Evolutionary conservation across 805 yeast genomes (phyloP).

Genomic region (Yamadazyma scolyti): DNA sequence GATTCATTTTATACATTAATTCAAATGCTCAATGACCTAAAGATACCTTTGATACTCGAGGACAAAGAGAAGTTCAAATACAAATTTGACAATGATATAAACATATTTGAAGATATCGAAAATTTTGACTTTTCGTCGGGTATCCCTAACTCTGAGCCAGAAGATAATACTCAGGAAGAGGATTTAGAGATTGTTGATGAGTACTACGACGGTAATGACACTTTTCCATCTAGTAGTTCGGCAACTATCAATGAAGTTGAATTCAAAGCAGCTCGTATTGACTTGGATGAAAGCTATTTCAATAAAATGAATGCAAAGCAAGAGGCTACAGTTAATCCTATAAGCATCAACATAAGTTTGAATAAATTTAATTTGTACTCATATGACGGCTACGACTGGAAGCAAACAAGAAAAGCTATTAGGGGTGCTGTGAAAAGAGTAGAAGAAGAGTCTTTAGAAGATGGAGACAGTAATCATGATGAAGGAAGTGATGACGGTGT

Average conservation of each 20-base stretch:
- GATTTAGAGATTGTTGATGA: slow-evolving; percentile 17
- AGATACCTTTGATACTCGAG: slow-evolving; percentile 58
- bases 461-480: slow-evolving; percentile 9
- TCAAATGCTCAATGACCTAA: slow-evolving; percentile 68
- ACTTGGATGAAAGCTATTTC: slow-evolving; percentile 6
- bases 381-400: slow-evolving; percentile 94
- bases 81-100: slow-evolving; percentile 24
- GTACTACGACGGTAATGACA: slow-evolving; percentile 10
- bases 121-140: slow-evolving; percentile 22
- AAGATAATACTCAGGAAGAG: slow-evolving; percentile 2
- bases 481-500: slow-evolving; percentile 10
- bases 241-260: not conserved
- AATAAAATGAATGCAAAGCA: slow-evolving; percentile 1
- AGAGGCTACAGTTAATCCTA: slow-evolving; percentile 8
- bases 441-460: slow-evolving; percentile 27
- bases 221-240: not conserved
- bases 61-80: slow-evolving; percentile 58
- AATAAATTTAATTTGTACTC: slow-evolving; percentile 45
- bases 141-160: not conserved
- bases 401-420: slow-evolving; percentile 65
- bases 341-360: slow-evolving; percentile 26
- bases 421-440: slow-evolving; percentile 61
- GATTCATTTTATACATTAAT: slow-evolving; percentile 75
- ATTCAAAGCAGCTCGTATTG: not conserved
- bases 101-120: slow-evolving; percentile 42